Evolutionary conservation across 305 asterid species (phyloP), one percentile per base, ranked within the genome.

Genomic region (Fraxinus nigra): DNA sequence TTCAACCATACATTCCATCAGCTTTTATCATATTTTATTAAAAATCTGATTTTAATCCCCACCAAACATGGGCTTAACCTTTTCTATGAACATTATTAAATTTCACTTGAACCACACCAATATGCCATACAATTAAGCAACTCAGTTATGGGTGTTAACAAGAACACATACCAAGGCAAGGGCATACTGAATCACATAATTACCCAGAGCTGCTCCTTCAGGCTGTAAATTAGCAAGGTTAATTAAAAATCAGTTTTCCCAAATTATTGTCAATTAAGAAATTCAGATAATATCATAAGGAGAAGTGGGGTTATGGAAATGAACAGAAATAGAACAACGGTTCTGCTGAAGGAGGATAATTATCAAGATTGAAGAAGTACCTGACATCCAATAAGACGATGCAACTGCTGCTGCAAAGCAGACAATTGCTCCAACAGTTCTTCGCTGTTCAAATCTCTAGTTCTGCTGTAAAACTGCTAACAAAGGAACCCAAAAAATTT

Each of bases 371-470:
- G 40, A 69, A 79, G 75, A 76, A 77, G n/a, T 90, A 94, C 99
- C 98, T 97, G 97, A 77, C 98, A 96, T 80, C 98, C 98, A 77
- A 93, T 86, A 85, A 96, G 97, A 82, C 98, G 99, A 85, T 90
- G 91, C 28, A 94, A 89, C 87, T 92, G 87, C 89, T 96, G 98
- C 88, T 96, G 99, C 89, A 96, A 83, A 83, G 97, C 90, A 80
- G 99, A 98, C 88, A 96, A 86, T 76, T 93, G 99, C 38, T 96
- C 98, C 79, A 96, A 83, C 81, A 94, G 95, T 82, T 93, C 97
- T 81, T 93, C 98, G 79, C 94, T 90, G 82, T 84, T 91, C 92
- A 96, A 87, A 86, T 94, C 99, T 87, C 97, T 91, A 81, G 98
- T 94, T 92, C 85, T 93, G 90, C 98, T 89, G 84, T 90, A 92